Evolutionary conservation across 306 rosid genomes (phyloP).

Genomic region (Hylodesmum podocarpum): DNA sequence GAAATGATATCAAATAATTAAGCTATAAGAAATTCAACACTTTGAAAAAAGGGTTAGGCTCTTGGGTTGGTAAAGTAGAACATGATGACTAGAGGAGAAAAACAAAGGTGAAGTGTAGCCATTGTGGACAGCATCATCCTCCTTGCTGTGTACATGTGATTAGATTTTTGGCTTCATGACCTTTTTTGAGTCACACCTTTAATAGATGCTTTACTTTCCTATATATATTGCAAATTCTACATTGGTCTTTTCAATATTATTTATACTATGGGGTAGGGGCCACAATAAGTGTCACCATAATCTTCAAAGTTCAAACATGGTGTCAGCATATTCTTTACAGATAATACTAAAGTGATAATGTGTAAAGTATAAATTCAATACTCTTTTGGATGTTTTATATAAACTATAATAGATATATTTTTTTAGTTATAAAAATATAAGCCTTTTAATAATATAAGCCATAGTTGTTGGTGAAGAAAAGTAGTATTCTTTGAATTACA

Average conservation of each 20-base stretch:
- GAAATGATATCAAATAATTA: not conserved
- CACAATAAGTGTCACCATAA: not conserved
- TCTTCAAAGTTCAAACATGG: not conserved
- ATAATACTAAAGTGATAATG: not conserved
- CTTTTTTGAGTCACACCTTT: slow-evolving; percentile 16
- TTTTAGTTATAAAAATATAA: no score
- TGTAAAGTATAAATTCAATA: not conserved
- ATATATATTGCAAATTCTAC: not conserved
- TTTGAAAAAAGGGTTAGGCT: not conserved
- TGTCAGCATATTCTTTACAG: not conserved
- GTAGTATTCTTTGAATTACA: no score
- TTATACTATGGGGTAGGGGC: no score
- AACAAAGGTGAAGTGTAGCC: not conserved
- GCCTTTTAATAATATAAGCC: no score
- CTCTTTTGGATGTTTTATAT: not conserved
- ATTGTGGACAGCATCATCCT: not conserved
- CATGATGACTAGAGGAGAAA: not conserved
- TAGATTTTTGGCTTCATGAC: slow-evolving; percentile 15
- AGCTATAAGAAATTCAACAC: not conserved
- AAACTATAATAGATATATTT: no score
- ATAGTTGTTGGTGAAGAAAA: no score
- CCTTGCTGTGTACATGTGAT: slow-evolving; percentile 19
- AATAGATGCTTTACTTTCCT: slow-evolving; percentile 21
- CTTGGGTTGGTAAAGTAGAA: not conserved
- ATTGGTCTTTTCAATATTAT: not conserved